Evolutionary conservation across 352 stramenopile species (phyloP), one percentile per base, ranked within the genome.

Genomic region (Phytopythium mirpurense): DNA sequence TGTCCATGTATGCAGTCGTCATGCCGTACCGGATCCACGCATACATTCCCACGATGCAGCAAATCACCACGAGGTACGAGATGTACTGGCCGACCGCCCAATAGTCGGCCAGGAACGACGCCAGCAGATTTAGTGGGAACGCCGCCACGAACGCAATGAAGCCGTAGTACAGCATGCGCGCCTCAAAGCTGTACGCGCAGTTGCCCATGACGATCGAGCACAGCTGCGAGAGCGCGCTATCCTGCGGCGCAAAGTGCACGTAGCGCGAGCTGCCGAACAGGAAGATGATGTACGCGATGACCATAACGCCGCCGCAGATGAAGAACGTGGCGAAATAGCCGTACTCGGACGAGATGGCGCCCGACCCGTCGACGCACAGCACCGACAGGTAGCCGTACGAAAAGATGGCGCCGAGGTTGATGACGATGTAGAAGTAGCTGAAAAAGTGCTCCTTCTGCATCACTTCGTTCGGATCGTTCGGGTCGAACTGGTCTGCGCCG

Each of bases 371-470:
- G 6, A 96, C 85, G 56, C 83, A 96, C 0, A 97, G 70, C 36
- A 95, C 79, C 15, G 85, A 93, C 2, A 97, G 63, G 51, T 96
- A 92, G 9, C 83, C 88, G 67, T 96, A 97, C 40, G 86, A 94
- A 49, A 97, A 88, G 56, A 96, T 82, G 19, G 90, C 86, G 51
- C 90, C 90, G 43, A 96, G 65, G 61, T 97, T 97, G 58, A 97
- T 93, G 40, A 90, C 78, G 56, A 88, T 90, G 72, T 97, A 96
- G 66, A 97, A 97, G 56, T 90, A 96, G 59, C 72, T 88, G 67
- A 97, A 97, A 51, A 95, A 97, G 26, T 80, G 78, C 31, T 88
- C 68, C 52, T 90, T 91, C 65, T 93, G 82, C 21, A 64, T 74
- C 12, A 79, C 65, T 56, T 95, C 81, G 44, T 88, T 88, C 14